Conservation (phyloP, 192 early-diverging fungal species). For the Gorgonomyces haynaldii region DNA sequence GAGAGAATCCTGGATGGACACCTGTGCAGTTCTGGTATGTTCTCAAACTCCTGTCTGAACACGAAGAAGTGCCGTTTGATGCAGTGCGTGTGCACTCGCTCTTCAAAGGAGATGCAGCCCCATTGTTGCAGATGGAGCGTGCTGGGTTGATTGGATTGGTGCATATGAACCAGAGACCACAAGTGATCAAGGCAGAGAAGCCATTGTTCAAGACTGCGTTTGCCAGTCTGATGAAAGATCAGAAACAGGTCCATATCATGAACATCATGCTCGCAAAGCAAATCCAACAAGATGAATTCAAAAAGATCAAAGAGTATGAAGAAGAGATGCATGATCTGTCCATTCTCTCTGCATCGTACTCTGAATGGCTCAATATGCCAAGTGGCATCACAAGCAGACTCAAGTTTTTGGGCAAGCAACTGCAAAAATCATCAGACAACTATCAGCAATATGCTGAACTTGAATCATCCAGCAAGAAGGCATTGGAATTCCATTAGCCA, state of each 20-base stretch:
- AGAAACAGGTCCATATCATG: conserved; percentile 70
- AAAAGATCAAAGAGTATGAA: conserved; percentile 18
- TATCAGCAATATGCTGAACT: no score
- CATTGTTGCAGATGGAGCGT: conserved; percentile 78
- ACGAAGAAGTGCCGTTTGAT: conserved; percentile 65
- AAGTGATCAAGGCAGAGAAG: conserved; percentile 63
- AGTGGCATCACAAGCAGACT: not conserved
- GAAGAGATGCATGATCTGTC: conserved; percentile 22
- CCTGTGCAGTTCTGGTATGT: conserved; percentile 87
- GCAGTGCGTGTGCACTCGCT: conserved; percentile 63
- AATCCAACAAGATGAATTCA: conserved; percentile 20
- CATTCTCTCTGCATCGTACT: not conserved
- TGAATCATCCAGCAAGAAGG: no score
- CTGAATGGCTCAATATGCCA: not conserved
- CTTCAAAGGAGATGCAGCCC: conserved; percentile 74
- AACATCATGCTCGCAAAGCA: conserved; percentile 32
- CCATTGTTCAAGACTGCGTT: conserved; percentile 79
- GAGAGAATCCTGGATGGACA: conserved; percentile 54
- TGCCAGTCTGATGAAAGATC: conserved; percentile 55
- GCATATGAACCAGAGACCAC: conserved; percentile 63
- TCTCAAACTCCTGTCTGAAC: conserved; percentile 53
- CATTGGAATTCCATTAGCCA: no score
- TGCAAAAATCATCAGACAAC: not conserved
- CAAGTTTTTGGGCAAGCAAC: not conserved
- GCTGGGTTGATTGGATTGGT: conserved; percentile 74